These are phyloP conservation scores for Ceratobasidium sp. DNA, from an alignment of 1,284 basidiomycete genomes.

Conservation along the genomic window DNA sequence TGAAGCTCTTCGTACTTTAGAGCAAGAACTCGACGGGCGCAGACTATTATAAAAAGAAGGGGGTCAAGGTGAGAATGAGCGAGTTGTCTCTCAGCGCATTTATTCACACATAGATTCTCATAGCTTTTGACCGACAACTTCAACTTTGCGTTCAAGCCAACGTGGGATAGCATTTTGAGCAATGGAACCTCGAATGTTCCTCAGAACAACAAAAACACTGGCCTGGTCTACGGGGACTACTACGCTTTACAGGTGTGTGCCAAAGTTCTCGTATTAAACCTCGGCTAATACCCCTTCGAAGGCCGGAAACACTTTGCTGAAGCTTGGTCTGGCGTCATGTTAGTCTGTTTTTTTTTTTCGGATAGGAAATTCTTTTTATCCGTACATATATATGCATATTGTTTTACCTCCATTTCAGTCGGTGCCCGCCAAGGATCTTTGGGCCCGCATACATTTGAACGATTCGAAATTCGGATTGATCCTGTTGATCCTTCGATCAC, in stretches of 20 bases:
- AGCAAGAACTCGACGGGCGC: slow-evolving; percentile 52
- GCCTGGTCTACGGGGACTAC: slow-evolving; percentile 62
- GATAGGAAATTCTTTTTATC: background rate
- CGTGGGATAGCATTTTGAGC: slow-evolving; percentile 66
- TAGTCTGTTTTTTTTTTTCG: background rate
- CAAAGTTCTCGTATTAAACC: background rate
- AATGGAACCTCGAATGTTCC: slow-evolving; percentile 70
- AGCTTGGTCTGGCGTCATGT: slow-evolving; percentile 30
- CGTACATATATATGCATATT: background rate
- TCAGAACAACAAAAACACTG: slow-evolving; percentile 62
- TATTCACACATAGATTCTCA: background rate
- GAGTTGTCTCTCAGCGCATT: background rate
- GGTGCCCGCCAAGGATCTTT: no score
- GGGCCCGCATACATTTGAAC: no score
- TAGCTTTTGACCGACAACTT: slow-evolving; percentile 62
- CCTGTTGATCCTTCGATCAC: no score
- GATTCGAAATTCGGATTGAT: no score
- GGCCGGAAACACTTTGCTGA: slow-evolving; percentile 38
- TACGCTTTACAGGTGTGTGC: slow-evolving; percentile 27
- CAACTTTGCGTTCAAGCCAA: slow-evolving; percentile 58
- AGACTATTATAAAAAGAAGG: slow-evolving; percentile 56
- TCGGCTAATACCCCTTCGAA: background rate
- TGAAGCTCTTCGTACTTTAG: slow-evolving; percentile 34
- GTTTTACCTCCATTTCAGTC: no score
- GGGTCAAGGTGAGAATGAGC: slow-evolving; percentile 54